Evolutionary conservation across 257 asterid genomes (phyloP), one percentile per base, ranked within the genome.

Genomic region (Salvia hispanica): DNA sequence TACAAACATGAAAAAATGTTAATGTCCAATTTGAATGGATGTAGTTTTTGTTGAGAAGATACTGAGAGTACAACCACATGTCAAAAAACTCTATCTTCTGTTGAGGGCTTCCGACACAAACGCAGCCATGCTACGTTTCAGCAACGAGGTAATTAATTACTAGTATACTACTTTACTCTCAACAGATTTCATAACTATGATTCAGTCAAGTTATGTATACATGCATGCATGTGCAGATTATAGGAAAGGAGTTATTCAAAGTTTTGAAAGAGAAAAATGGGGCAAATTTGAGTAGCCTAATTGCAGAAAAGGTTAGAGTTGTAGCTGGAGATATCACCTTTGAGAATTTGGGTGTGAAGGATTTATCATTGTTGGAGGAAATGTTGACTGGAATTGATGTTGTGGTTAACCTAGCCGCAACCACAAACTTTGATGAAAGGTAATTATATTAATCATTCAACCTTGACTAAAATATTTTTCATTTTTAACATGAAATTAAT

Each of bases 371-470:
- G 73, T 13, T 82, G 69, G 85, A 87, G 16, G 87, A 85, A 72
- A 88, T 88, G 88, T 79, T 82, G 73, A 68, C 50, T 67, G 67
- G 86, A 79, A 80, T 88, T 45, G 95, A 91, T 64, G 83, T 88
- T 72, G 91, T 91, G 3, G 83, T 91, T 63, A 88, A 88, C 71
- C 74, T 85, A 64, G 97, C 96, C 47, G 97, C 97, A 73, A 88
- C 91, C n/a, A 91, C 97, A 43, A 81, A 82, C 33, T 91, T 91
- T 75, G 91, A 91, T 76, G 97, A 88, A 66, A 88, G 96, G 97
- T 88, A 55, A 3, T 45, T 36, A 63, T n/a, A 2, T 5, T 33
- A 7, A 58, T 33, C 18, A 52, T 52, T 52, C n/a, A 53, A 53
- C 9, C 7, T 25, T 18, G 9, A 18, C 2, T 15, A 40, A 39